Evolutionary conservation across 179 eudicot species (phyloP).

Genomic region (Silene coronaria): DNA sequence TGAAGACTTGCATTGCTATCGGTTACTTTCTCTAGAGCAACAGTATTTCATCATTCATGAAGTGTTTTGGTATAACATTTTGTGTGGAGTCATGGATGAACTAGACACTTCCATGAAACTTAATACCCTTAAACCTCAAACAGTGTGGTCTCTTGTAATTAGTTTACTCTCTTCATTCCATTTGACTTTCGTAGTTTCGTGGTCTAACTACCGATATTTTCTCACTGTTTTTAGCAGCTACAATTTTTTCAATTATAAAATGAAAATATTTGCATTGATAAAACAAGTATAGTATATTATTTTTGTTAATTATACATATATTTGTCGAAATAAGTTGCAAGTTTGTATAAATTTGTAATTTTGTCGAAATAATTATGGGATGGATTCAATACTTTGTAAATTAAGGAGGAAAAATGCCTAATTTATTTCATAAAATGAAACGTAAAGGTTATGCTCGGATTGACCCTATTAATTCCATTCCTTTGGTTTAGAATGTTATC

Average conservation of each 20-base stretch:
- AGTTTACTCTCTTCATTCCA: background rate
- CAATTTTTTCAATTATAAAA: too few relatives aligned
- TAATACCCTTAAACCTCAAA: background rate
- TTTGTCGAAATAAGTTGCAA: too few relatives aligned
- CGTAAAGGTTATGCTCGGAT: background rate
- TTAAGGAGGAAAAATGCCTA: background rate
- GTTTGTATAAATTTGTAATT: too few relatives aligned
- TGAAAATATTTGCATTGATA: too few relatives aligned
- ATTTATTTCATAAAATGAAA: background rate
- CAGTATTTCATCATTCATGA: background rate
- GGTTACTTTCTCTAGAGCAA: too few relatives aligned
- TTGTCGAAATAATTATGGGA: background rate
- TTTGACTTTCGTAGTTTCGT: too few relatives aligned
- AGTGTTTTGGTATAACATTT: background rate
- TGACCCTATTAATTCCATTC: background rate
- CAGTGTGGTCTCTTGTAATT: background rate
- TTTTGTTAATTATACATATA: too few relatives aligned
- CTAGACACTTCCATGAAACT: background rate
- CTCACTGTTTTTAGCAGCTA: too few relatives aligned
- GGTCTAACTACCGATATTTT: too few relatives aligned
- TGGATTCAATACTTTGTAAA: background rate
- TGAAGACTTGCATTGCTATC: too few relatives aligned
- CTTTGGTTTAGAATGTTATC: background rate
- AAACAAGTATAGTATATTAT: too few relatives aligned
- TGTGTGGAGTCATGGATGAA: background rate